phyloP scores from a whole-genome alignment of 768 basidiomycete species.

The Trametes cingulata region DNA sequence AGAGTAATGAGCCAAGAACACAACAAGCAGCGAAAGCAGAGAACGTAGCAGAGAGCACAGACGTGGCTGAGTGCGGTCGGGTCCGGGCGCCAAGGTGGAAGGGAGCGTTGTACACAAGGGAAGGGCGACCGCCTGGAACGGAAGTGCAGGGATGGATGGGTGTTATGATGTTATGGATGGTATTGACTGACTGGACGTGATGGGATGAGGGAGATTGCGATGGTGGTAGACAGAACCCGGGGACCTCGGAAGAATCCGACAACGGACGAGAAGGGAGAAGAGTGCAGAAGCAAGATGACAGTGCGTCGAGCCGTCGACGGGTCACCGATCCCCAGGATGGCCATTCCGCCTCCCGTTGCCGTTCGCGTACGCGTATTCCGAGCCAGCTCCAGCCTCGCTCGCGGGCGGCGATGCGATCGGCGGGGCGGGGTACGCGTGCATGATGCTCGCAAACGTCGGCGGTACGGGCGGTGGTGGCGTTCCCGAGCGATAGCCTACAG shows the following conservation, averaged over 20 bases:
- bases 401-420: slow-evolving; percentile 30
- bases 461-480: slow-evolving; percentile 40
- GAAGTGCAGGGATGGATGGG: no score
- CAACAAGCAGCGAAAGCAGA: slow-evolving; percentile 25
- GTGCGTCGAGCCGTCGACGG: neutral
- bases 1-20: slow-evolving; percentile 18
- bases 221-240: no score
- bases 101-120: neutral
- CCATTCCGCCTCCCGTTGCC: slow-evolving; percentile 22
- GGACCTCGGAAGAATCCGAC: no score
- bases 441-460: slow-evolving; percentile 65
- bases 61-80: neutral
- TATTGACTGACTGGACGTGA: no score
- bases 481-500: slow-evolving; percentile 7
- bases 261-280: no score
- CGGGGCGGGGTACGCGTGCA: slow-evolving; percentile 63
- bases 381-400: slow-evolving; percentile 32
- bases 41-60: slow-evolving; percentile 3
- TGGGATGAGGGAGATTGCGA: no score
- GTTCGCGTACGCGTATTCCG: slow-evolving; percentile 31
- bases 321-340: slow-evolving; percentile 14
- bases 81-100: neutral
- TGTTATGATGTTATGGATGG: no score
- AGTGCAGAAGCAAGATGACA: neutral
- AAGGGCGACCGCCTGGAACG: neutral